A percentile compares a stretch with the other conserved stretches of the same genome.
These are phyloP conservation scores for Populus tomentosa DNA, from an alignment of 441 rosid species.

Conservation along the genomic window DNA sequence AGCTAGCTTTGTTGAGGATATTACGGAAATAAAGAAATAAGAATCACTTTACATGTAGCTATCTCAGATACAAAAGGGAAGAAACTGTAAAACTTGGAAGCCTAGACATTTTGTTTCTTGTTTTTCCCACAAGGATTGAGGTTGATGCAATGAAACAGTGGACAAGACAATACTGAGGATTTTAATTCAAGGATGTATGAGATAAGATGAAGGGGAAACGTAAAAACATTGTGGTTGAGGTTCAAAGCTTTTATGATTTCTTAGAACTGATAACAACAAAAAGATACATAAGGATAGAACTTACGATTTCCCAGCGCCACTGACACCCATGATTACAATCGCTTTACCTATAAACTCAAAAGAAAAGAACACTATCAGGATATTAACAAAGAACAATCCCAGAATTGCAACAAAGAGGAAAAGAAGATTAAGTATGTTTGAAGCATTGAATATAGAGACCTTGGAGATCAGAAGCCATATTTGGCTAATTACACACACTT, in stretches of 20 bases:
- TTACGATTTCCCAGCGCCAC: constrained; percentile 86
- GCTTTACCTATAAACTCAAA: constrained; percentile 16
- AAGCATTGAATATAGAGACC: background rate
- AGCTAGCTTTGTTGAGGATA: no score
- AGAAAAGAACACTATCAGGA: background rate
- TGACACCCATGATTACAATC: constrained; percentile 76
- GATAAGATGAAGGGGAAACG: background rate
- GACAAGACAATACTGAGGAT: background rate
- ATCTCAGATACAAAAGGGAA: background rate
- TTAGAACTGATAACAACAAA: background rate
- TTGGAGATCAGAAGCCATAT: constrained; percentile 20
- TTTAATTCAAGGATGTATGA: background rate
- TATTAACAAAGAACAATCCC: background rate
- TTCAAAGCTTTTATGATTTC: background rate
- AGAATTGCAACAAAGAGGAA: background rate
- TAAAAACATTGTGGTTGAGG: background rate
- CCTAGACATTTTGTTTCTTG: background rate
- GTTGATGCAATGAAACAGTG: background rate
- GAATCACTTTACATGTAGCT: background rate
- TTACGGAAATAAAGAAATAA: no score
- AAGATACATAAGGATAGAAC: constrained; percentile 3
- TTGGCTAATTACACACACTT: background rate
- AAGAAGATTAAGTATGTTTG: background rate
- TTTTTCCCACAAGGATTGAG: background rate
- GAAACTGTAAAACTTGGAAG: background rate